phyloP scores from a whole-genome alignment of 1,284 basidiomycete genomes.

The Irpex sp. region DNA sequence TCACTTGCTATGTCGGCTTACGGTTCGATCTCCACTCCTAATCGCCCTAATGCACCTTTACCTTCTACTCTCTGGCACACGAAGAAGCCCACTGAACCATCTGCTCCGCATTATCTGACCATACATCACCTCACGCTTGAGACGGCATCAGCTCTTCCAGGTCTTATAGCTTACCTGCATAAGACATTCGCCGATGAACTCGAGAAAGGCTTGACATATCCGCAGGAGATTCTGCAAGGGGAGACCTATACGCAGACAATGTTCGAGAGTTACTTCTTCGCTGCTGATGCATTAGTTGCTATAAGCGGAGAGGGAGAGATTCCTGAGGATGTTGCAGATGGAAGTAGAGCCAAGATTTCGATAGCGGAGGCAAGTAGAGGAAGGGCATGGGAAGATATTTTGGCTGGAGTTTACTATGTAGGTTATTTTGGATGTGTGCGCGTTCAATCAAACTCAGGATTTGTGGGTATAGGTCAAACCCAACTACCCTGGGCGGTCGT shows the following conservation, averaged over 20 bases:
- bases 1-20: conserved; percentile 11
- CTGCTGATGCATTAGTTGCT: conserved; percentile 73
- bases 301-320: conserved; percentile 36
- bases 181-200: conserved; percentile 71
- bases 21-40: conserved; percentile 3
- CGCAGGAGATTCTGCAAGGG: conserved; percentile 55
- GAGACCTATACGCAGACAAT: conserved; percentile 46
- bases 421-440: not conserved
- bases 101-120: conserved; percentile 29
- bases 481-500: conserved; percentile 91
- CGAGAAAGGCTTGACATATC: conserved; percentile 78
- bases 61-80: conserved; percentile 10
- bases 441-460: conserved; percentile 5
- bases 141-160: conserved; percentile 39
- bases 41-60: not conserved
- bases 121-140: conserved; percentile 65
- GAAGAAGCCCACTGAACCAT: not conserved
- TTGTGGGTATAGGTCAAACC: conserved; percentile 66
- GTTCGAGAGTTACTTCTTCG: conserved; percentile 76
- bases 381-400: conserved; percentile 61
- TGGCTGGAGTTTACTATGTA: conserved; percentile 85
- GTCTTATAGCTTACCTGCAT: conserved; percentile 60
- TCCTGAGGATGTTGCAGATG: conserved; percentile 21
- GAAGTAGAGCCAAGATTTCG: conserved; percentile 28
- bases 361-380: conserved; percentile 44